Evolutionary conservation across 129 eudicot species (phyloP).

Genomic region (Glebionis coronaria): DNA sequence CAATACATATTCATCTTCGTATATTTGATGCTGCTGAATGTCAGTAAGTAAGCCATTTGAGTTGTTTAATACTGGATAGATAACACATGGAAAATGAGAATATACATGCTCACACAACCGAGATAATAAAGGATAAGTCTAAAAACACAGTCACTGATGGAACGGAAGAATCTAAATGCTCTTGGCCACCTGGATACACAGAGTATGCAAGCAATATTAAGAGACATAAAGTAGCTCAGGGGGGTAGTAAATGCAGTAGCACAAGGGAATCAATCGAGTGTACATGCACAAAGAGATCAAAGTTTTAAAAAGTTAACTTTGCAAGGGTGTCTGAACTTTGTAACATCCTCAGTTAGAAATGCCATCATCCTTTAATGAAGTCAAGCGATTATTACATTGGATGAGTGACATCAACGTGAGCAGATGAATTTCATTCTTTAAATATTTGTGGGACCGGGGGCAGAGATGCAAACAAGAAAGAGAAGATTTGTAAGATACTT

Average conservation of each 20-base stretch:
- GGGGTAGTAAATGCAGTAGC: background rate
- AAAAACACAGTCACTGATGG: too few species aligned
- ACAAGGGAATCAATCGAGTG: background rate
- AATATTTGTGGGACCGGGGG: slow-evolving; percentile 1
- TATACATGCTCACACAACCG: too few species aligned
- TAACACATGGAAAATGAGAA: too few species aligned
- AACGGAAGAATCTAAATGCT: too few species aligned
- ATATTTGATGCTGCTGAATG: too few species aligned
- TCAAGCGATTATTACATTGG: background rate
- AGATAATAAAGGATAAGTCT: too few species aligned
- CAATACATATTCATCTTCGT: too few species aligned
- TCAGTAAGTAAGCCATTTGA: too few species aligned
- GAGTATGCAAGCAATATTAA: background rate
- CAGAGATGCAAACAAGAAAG: background rate
- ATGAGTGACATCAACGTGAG: background rate
- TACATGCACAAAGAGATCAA: background rate
- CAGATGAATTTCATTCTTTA: background rate
- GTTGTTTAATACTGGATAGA: too few species aligned
- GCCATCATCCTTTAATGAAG: background rate
- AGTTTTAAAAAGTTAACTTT: too few species aligned
- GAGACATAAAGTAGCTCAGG: background rate
- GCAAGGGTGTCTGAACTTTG: background rate
- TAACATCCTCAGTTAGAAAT: background rate
- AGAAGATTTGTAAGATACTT: background rate
- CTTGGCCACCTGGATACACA: too few species aligned